Base-by-base conservation (phyloP, 2,329 filamentous ascomycete species). In the Beauveria varroae region DNA sequence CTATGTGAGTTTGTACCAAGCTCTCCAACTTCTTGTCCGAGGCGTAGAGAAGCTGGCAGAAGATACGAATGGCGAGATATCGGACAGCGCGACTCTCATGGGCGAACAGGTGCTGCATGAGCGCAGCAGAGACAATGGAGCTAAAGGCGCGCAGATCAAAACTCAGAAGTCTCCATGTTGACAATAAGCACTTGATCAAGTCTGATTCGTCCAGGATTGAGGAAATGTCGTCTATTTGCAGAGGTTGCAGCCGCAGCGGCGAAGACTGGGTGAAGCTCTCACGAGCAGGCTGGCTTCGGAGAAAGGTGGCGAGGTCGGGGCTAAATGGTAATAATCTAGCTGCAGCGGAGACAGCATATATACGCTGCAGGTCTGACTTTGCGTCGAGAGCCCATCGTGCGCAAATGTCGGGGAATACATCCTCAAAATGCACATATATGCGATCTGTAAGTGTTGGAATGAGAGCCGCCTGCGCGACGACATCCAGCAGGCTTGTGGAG, bases 311-410 rank as follows among this genome's bases (percentile, higher is more conserved):
- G 49, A 98, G 79, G 70, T 93, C 86, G 56, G 91, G 89, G 66
- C 90, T 89, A 78, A 95, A 87, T 20, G 91, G 90, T 67, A 97
- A 73, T 64, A 96, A 81, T 69, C 89, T 84, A 63, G 90, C 88
- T 76, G 96, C 89, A 37, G 90, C 88, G 61, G 87, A 82, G 65
- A 93, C 81, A 57, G 88, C 67, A 40, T 74, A 60, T 68, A 73
- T 67, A 72, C 74, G 67, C 74, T 73, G 66, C 68, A 72, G 60
- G 65, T 73, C 69, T 47, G 71, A 73, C 30, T 73, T 72, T 30
- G 76, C 68, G 71, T 77, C 72, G 68, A 80, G 78, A 50, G 89
- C 78, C 91, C 91, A 96, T 78, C 89, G 81, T 64, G 91, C 89
- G 74, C 89, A 91, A 55, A 96, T 79, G 73, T 97, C 93, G 67